These are phyloP conservation scores for Spathaspora girioi DNA, from an alignment of 805 yeast genomes.

Conservation along the genomic window DNA sequence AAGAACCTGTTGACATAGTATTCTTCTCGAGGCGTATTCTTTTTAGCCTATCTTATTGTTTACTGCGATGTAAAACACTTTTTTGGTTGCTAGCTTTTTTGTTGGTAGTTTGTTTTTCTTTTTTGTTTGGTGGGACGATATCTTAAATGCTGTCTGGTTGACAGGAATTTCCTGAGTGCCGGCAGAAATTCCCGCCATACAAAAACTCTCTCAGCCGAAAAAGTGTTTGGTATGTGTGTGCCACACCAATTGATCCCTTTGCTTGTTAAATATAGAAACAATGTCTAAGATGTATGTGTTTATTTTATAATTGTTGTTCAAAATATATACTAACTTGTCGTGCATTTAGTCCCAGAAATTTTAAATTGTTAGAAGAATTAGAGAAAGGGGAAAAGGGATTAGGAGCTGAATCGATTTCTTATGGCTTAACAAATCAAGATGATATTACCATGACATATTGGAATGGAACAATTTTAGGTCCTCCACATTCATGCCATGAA, in stretches of 20 bases:
- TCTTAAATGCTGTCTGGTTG: too few species aligned
- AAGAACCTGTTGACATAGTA: constrained; percentile 12
- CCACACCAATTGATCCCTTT: not conserved
- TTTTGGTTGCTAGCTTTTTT: not conserved
- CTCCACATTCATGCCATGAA: constrained; percentile 87
- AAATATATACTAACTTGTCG: not conserved
- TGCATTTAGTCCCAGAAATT: constrained; percentile 76
- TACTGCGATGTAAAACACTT: not conserved
- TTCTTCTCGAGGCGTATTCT: too few species aligned
- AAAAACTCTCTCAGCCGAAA: not conserved
- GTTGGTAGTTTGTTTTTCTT: not conserved
- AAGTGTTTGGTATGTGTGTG: not conserved
- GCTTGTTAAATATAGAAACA: not conserved
- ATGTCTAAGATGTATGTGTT: constrained; percentile 49
- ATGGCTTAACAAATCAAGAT: constrained; percentile 85
- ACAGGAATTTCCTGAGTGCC: not conserved
- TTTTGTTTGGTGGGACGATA: not conserved
- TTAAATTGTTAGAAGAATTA: constrained; percentile 89
- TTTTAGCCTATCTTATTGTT: not conserved
- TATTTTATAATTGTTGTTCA: too few species aligned
- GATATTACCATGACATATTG: constrained; percentile 92
- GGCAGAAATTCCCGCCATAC: not conserved
- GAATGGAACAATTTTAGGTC: constrained; percentile 98
- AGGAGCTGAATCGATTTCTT: constrained; percentile 95
- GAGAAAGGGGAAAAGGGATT: constrained; percentile 98